A percentile compares a stretch with the other conserved stretches of the same genome.
Evolutionary conservation across 768 basidiomycete species (phyloP).

Genomic region (Leccinum variicolor): DNA sequence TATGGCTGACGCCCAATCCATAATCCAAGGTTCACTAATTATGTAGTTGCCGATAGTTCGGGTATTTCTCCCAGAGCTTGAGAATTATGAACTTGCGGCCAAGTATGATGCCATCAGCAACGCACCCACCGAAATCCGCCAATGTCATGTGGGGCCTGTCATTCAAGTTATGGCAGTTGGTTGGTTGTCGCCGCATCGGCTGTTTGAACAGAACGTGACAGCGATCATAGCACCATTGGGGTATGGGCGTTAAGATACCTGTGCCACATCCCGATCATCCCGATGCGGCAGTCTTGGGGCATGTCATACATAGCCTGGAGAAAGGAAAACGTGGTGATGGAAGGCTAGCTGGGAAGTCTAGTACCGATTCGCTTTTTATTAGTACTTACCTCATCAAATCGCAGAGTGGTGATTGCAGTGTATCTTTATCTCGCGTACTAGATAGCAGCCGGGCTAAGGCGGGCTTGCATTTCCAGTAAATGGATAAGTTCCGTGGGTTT

Average conservation of each 20-base stretch:
- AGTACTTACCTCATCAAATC: not conserved
- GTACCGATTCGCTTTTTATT: not conserved
- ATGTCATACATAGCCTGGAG: not conserved
- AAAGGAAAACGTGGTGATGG: not conserved
- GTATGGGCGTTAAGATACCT: not conserved
- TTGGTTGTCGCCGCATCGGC: not conserved
- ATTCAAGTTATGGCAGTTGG: not conserved
- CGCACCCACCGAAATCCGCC: constrained; percentile 3
- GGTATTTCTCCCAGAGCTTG: not conserved
- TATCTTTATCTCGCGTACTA: not conserved
- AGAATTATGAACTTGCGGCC: not conserved
- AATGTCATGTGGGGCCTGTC: not conserved
- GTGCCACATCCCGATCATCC: not conserved
- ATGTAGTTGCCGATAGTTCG: not conserved
- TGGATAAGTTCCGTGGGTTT: not conserved
- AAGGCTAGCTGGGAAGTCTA: not conserved
- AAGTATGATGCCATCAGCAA: not conserved
- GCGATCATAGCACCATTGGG: not conserved
- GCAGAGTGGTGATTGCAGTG: not conserved
- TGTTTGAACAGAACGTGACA: not conserved
- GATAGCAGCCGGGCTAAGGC: not conserved
- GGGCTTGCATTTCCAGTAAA: not conserved
- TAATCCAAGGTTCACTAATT: not conserved
- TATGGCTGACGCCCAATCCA: not conserved
- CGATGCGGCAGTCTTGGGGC: not conserved